Evolutionary conservation across 2,329 filamentous ascomycete genomes (phyloP).

Genomic region (Neobulgaria alba): DNA sequence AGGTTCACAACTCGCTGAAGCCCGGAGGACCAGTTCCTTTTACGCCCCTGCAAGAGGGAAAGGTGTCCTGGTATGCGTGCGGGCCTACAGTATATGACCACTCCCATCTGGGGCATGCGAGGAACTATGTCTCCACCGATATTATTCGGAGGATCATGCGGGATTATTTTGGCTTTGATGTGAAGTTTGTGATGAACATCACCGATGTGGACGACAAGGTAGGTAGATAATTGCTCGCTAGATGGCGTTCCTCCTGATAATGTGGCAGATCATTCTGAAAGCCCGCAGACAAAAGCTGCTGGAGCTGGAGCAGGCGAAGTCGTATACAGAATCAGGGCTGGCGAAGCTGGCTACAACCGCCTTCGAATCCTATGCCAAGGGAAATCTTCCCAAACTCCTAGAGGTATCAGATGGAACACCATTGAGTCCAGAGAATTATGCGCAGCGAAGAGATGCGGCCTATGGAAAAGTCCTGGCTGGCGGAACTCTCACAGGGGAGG

Average conservation of each 20-base stretch:
- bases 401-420: constrained; percentile 30
- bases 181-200: constrained; percentile 67
- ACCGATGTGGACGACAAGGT: constrained; percentile 60
- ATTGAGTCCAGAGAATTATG: constrained; percentile 44
- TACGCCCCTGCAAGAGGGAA: constrained; percentile 22
- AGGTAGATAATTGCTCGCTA: constrained; percentile 1
- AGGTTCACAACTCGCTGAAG: constrained; percentile 27
- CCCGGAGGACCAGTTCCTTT: constrained; percentile 25
- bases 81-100: constrained; percentile 65
- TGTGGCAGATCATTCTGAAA: constrained; percentile 53
- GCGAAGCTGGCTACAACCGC: constrained; percentile 41
- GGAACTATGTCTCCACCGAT: constrained; percentile 67
- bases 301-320: constrained; percentile 68
- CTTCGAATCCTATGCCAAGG: constrained; percentile 47
- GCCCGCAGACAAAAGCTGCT: constrained; percentile 75
- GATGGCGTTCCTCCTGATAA: constrained; percentile 4
- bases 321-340: constrained; percentile 39
- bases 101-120: constrained; percentile 57
- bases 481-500: constrained; percentile 46
- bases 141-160: constrained; percentile 59
- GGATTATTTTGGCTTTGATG: constrained; percentile 59
- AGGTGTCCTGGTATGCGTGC: constrained; percentile 58
- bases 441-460: constrained; percentile 38
- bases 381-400: constrained; percentile 44
- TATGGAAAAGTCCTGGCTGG: constrained; percentile 49